Evolutionary conservation across 805 yeast species (phyloP), one percentile per base, ranked within the genome.

Genomic region (Limtongia smithiae): DNA sequence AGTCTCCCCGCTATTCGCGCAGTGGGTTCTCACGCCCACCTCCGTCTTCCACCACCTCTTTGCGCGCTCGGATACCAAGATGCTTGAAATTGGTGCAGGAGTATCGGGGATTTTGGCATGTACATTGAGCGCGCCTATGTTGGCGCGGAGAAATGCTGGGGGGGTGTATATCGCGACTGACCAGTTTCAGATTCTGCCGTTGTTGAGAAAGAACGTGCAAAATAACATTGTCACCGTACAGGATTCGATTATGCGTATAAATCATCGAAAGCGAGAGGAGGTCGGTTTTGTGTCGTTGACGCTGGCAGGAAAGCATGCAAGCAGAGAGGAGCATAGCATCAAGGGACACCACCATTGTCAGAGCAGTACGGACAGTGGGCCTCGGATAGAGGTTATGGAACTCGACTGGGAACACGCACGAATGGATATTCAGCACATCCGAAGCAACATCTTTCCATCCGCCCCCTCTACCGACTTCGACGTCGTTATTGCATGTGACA

Each of bases 41-140:
- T 42, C 51, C 8, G 25, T 39, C 20, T 45, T 47, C 20, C 38
- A 54, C 37, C 8, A 42, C 11, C 20, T 61, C 58, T 18, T 37
- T 40, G 40, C 48, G 1, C 17, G 30, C 4, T 33, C 48, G 12
- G 60, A 15, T 4, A 12, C 20, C 24, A 20, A 38, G 1, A 71
- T 80, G 0, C 65, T 82, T 7, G 89, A 82, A 53, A 60, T 82
- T 3, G 89, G 89, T 0, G 65, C 84, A 12, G 89, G 89, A 0
- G 74, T 75, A 0, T 71, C 79, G 2, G 85, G 82, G 0, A 59
- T 81, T 3, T 61, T 76, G 7, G 77, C 78, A 0, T 65, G 68
- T 63, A 46, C 69, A 35, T 8, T 71, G 54, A 67, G 78, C 49
- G n/a, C 70, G 53, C 44, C 44, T 3, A 9, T 50, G 42, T 33